These are phyloP conservation scores for Fraxinus sp. DNA, from an alignment of 305 asterid species.

Conservation along the genomic window DNA sequence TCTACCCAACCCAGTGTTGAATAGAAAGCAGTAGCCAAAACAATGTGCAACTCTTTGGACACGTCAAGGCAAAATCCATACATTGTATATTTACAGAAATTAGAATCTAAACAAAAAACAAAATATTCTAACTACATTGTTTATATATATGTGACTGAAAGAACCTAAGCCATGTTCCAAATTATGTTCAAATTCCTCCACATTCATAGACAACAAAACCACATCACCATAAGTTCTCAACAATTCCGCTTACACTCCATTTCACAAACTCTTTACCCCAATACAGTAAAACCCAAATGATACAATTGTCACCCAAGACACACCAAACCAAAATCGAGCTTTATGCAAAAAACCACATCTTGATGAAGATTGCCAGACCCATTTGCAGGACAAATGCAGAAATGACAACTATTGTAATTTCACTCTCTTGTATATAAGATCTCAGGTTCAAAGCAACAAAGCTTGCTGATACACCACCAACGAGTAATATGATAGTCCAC, in stretches of 20 bases:
- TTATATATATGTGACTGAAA: neutral
- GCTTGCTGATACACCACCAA: conserved; percentile 71
- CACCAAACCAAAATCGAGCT: conserved; percentile 19
- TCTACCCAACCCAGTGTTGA: neutral
- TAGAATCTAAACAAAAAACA: neutral
- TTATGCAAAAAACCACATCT: conserved; percentile 84
- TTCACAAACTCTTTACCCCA: conserved; percentile 15
- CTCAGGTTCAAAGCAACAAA: conserved; percentile 74
- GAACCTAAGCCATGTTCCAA: conserved; percentile 9
- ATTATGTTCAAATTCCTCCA: conserved; percentile 17
- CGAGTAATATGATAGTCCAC: conserved; percentile 60
- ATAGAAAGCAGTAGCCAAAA: neutral
- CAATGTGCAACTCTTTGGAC: neutral
- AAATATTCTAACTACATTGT: neutral
- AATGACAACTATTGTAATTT: conserved; percentile 46
- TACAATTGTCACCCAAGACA: conserved; percentile 10
- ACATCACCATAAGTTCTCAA: conserved; percentile 3
- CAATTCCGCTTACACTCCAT: conserved; percentile 20
- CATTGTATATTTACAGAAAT: neutral
- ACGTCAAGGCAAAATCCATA: neutral
- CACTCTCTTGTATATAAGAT: conserved; percentile 50
- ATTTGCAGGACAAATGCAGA: conserved; percentile 83
- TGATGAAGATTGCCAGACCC: conserved; percentile 82
- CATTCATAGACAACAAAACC: neutral
- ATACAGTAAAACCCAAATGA: conserved; percentile 25